Conservation (phyloP, 176 grass and related monocot species). For the Juncus effusus region DNA sequence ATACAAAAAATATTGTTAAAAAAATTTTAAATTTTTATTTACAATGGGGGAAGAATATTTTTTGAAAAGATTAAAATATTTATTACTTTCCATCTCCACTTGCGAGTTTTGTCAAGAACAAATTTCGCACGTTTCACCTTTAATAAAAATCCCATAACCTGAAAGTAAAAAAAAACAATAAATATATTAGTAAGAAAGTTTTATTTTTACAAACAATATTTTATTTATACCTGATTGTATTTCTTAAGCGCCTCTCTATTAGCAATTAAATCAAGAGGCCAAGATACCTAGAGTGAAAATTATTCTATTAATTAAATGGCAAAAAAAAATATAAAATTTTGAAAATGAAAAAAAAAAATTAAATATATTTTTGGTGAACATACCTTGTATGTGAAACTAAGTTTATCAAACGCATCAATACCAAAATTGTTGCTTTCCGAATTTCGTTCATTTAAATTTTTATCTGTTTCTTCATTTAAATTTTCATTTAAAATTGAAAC, state of each 20-base stretch:
- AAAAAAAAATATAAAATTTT: conserved; percentile 27
- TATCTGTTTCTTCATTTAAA: conserved; percentile 40
- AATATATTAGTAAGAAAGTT: conserved; percentile 1
- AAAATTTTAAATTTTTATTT: background rate
- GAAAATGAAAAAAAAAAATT: conserved; percentile 15
- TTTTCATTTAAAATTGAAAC: conserved; percentile 56
- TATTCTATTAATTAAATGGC: too few species aligned
- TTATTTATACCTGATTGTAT: conserved; percentile 72
- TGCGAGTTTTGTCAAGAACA: conserved; percentile 82
- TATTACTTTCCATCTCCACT: conserved; percentile 96
- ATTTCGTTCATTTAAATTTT: conserved; percentile 44
- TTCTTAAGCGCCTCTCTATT: conserved; percentile 83
- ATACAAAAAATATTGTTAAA: background rate
- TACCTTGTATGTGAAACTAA: conserved; percentile 95
- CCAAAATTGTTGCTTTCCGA: conserved; percentile 58
- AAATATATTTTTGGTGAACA: conserved; percentile 23
- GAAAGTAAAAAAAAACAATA: conserved; percentile 7
- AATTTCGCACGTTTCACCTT: conserved; percentile 98
- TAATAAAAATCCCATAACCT: conserved; percentile 98
- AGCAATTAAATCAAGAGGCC: conserved; percentile 89
- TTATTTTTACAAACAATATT: background rate
- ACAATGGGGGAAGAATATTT: background rate
- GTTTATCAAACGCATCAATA: conserved; percentile 81
- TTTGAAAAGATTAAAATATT: conserved; percentile 7
- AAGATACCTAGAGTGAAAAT: conserved; percentile 60